Base-by-base conservation (phyloP, 805 yeast genomes). In the Nakazawaea anatomiae region DNA sequence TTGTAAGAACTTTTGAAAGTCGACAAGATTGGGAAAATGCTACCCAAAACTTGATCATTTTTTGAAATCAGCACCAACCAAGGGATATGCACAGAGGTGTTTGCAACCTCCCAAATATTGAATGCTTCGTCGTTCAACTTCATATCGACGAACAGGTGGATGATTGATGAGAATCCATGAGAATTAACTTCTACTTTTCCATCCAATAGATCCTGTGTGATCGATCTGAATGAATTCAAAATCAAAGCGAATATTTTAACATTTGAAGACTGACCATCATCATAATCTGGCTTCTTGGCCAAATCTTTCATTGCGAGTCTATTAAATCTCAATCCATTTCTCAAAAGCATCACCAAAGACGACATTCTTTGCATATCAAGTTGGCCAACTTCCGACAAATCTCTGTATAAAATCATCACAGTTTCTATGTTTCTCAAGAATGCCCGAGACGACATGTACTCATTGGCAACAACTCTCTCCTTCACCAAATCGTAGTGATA, bases 51-150 rank as follows among this genome's bases (percentile, higher is more conserved):
- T 54, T 79, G 76, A 60, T 85, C 87, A 42, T 77, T 74, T 52
- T 85, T 72, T 65, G 80, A 85, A 18, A 76, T 63, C 39, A 60
- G 53, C 57, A 79, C 67, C 44, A 69, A 63, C 4, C 60, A 55
- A 4, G 70, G 66, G 53, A 69, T 72, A 29, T 49, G 44, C 4
- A 18, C 12, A 4, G 50, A 35, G 57, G 74, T 73, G 55, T 77
- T 80, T 32, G 85, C 85, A 18, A 75, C 66, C 58, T 83, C 86
- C 94, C 94, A 87, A 53, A 84, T 74, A 53, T 76, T 73, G 44
- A 85, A 76, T 47, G 87, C 83, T 64, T 86, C 90, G 48, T 77
- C 73, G 44, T 77, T 74, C 52, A 83, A 71, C 45, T 78, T 75
- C 55, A 81, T 73, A 61, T 84, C 89, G 60, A 79, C 78, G 59